Percentiles rank a stretch among this genome's conserved stretches.
Conservation (phyloP, 345 rosid species). For the Punica granatum region DNA sequence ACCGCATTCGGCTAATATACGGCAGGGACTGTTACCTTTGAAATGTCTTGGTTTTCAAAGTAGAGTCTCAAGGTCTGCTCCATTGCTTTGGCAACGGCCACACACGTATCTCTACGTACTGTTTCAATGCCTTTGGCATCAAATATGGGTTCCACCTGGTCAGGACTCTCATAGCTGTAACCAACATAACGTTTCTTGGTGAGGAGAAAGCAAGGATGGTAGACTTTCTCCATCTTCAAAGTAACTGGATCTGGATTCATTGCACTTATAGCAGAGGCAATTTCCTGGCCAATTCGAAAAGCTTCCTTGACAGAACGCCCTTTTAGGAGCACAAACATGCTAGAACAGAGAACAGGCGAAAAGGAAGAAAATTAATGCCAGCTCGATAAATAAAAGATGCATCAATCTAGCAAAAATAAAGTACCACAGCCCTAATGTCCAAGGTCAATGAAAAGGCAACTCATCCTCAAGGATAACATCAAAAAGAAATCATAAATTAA, state of each 20-base stretch:
- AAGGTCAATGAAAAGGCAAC: background rate
- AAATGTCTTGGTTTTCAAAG: conserved; percentile 60
- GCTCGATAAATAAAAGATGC: background rate
- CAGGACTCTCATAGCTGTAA: conserved; percentile 77
- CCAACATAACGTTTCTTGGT: conserved; percentile 97
- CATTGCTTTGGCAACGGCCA: conserved; percentile 79
- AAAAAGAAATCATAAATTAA: background rate
- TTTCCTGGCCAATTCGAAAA: conserved; percentile 67
- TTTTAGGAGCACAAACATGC: conserved; percentile 93
- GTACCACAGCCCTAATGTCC: background rate
- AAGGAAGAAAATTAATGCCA: background rate
- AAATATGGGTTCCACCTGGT: conserved; percentile 64
- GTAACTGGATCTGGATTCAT: conserved; percentile 91
- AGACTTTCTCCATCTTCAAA: conserved; percentile 95
- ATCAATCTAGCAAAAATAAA: background rate
- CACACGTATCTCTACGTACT: conserved; percentile 89
- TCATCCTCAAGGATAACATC: background rate
- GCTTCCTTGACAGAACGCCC: conserved; percentile 67
- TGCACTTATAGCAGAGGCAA: conserved; percentile 77
- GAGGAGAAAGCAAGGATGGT: conserved; percentile 86
- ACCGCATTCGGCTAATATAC: background rate
- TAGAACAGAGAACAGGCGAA: conserved; percentile 26
- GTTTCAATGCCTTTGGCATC: conserved; percentile 99
- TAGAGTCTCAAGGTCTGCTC: conserved; percentile 79
- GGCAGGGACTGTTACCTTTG: conserved; percentile 33